Evolutionary conservation across 768 basidiomycete genomes (phyloP).

Genomic region (Tulasnella sp.): DNA sequence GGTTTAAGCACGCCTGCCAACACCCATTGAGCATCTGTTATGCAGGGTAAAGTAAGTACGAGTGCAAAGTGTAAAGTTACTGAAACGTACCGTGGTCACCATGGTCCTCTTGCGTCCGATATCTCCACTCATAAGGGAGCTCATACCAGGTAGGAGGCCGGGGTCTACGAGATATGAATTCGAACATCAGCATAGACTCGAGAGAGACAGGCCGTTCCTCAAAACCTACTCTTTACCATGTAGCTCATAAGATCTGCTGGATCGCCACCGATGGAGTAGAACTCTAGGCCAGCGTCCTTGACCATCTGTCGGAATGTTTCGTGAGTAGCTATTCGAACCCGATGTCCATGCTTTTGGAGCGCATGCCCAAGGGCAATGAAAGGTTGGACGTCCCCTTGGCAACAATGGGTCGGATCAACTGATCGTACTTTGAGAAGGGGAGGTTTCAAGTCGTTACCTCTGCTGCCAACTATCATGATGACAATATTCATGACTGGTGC

Average conservation of each 20-base stretch:
- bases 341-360: conserved; percentile 42
- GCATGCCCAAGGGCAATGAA: conserved; percentile 47
- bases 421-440: no score
- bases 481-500: conserved; percentile 41
- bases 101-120: conserved; percentile 48
- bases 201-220: not conserved
- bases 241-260: conserved; percentile 59
- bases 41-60: not conserved
- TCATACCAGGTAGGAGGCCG: conserved; percentile 50
- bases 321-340: conserved; percentile 53
- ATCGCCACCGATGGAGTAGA: conserved; percentile 51
- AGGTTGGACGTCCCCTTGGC: conserved; percentile 53
- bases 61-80: not conserved
- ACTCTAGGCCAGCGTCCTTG: conserved; percentile 41
- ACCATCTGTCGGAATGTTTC: conserved; percentile 50
- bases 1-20: conserved; percentile 42
- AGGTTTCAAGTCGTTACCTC: no score
- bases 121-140: conserved; percentile 50
- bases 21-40: conserved; percentile 51
- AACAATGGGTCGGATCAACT: not conserved
- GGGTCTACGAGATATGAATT: conserved; percentile 35
- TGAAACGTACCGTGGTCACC: conserved; percentile 34
- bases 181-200: no score
- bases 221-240: conserved; percentile 53
- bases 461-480: conserved; percentile 57